Evolutionary conservation across 192 early-diverging fungal species (phyloP).

Genomic region (Gaertneriomyces semiglobifer): DNA sequence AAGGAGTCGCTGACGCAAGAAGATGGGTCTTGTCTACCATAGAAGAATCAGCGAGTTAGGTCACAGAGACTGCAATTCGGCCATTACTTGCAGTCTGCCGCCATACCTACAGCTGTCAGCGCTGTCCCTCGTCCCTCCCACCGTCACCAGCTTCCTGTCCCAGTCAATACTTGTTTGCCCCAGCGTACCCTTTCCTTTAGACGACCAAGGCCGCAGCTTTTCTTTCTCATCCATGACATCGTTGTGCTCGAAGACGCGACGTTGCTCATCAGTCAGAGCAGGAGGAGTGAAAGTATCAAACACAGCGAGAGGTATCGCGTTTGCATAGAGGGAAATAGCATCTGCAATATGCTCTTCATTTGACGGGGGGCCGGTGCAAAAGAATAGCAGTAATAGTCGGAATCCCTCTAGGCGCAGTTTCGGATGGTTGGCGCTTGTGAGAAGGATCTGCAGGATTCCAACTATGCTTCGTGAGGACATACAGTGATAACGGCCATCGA

Average conservation of each 20-base stretch:
- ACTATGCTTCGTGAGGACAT: conserved; percentile 33
- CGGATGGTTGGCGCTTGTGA: conserved; percentile 67
- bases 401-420: conserved; percentile 69
- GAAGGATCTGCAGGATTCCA: conserved; percentile 58
- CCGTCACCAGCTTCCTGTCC: conserved; percentile 26
- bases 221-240: too few relatives aligned
- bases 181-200: conserved; percentile 28
- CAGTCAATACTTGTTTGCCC: conserved; percentile 25
- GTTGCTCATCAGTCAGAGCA: conserved; percentile 5
- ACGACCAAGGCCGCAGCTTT: conserved; percentile 2
- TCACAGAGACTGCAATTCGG: too few relatives aligned
- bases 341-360: conserved; percentile 43
- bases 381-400: conserved; percentile 65
- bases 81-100: not conserved
- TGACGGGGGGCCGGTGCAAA: conserved; percentile 61
- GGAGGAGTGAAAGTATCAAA: conserved; percentile 41
- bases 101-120: not conserved
- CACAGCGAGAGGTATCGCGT: conserved; percentile 50
- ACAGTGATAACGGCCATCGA: not conserved
- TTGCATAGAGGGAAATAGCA: conserved; percentile 59
- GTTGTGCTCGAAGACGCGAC: conserved; percentile 9
- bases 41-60: too few relatives aligned
- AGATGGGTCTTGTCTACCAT: conserved; percentile 46
- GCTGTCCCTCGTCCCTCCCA: not conserved
- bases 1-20: conserved; percentile 54